Base-by-base conservation (phyloP, 495 filamentous ascomycete species). In the Neurospora sp. region DNA sequence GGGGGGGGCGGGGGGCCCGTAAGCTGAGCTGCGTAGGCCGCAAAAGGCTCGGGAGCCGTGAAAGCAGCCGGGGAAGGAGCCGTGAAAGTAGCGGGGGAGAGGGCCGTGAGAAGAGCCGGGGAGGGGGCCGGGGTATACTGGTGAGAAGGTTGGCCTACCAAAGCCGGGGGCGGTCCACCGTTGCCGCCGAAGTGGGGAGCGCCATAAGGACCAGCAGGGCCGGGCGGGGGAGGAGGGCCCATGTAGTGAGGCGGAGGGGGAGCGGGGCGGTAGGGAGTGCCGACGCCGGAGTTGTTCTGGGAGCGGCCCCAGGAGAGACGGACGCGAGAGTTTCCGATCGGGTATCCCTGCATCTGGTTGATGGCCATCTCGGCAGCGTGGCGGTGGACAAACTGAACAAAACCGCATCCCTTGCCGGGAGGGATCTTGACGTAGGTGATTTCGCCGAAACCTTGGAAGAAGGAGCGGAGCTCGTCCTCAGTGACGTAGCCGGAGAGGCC, bases 351-450 rank as follows among this genome's bases (percentile, higher is more conserved):
- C 96, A 99, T 99, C 85, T 99, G 96, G 86, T 99, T 99, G 87
- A 99, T 99, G 72, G 96, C 96, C 96, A 99, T 99, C 86, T 99
- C 96, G 27, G 96, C 96, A 20, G 96, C 96, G 83, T 99, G 96
- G 75, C 96, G 94, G 84, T 99, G 96, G 71, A 99, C 96, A 78
- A 99, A 99, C 82, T 99, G 96, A 69, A 99, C 96, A 80, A 99
- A 99, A 70, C 96, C 96, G 79, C 96, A 99, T 76, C 96, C 96
- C 89, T 99, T 99, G 80, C 96, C 96, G 40, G 96, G 96, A 60
- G 96, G 96, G 76, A 99, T 99, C 90, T 99, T 99, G 85, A 99
- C 96, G 83, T 99, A 99, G 79, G 96, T 99, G 83, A 99, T 99
- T 79, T 99, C 96, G 70, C 96, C 96, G 79, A 99, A 99, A 72